Evolutionary conservation across 2,329 filamentous ascomycete species (phyloP).

Genomic region (Botrytis sinoallii): DNA sequence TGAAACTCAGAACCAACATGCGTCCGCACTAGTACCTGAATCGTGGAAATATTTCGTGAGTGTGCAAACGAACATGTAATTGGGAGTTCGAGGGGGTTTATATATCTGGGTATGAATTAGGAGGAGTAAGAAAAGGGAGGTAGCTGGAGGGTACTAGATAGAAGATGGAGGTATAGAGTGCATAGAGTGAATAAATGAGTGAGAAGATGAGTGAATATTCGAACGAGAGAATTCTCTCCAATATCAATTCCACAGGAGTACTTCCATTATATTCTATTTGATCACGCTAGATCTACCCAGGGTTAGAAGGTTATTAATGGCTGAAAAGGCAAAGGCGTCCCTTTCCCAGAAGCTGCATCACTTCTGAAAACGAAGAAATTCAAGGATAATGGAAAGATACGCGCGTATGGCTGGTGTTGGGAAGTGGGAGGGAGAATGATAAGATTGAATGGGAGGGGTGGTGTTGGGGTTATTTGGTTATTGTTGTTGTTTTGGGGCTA

Average conservation of each 20-base stretch:
- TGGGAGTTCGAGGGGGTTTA: background rate
- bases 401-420: background rate
- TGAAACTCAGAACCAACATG: fast-evolving
- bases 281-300: background rate
- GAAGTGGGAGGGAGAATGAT: background rate
- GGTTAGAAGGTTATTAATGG: background rate
- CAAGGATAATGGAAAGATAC: background rate
- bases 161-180: background rate
- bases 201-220: background rate
- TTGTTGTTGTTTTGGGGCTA: too few relatives aligned
- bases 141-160: too few relatives aligned
- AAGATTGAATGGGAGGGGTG: too few relatives aligned
- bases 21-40: background rate
- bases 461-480: background rate
- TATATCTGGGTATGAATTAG: background rate
- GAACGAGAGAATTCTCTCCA: background rate
- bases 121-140: background rate
- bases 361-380: background rate
- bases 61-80: background rate
- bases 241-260: background rate
- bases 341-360: too few relatives aligned
- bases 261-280: background rate
- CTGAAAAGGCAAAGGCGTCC: background rate
- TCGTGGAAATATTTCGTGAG: fast-evolving
- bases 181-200: background rate